Conservation (phyloP, 148 eudicot species). For the Arbutus unedo region DNA sequence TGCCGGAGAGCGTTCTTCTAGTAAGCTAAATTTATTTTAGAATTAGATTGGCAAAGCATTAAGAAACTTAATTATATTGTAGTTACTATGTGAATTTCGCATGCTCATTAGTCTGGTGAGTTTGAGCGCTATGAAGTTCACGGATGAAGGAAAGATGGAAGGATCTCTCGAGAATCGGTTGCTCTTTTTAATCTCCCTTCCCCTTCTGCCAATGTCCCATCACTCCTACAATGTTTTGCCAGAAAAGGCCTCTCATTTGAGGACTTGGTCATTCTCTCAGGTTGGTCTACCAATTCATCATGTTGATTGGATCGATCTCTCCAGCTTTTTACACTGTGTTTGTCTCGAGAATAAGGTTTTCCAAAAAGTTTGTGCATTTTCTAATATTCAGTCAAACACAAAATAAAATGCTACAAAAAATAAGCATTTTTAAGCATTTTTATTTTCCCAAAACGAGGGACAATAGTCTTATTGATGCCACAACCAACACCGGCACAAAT, state of each 20-base stretch:
- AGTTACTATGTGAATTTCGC: background rate
- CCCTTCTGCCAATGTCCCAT: conserved; percentile 7
- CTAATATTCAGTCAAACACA: too few relatives aligned
- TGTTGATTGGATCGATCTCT: background rate
- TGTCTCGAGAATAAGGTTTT: background rate
- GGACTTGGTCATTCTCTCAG: conserved; percentile 12
- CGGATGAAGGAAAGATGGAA: conserved; percentile 13
- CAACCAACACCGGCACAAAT: too few relatives aligned
- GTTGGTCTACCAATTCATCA: background rate
- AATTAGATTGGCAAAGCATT: background rate
- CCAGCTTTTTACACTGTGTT: background rate
- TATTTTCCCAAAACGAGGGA: too few relatives aligned
- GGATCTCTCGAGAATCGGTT: conserved; percentile 11
- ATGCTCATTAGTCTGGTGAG: background rate
- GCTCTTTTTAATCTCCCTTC: conserved; percentile 3
- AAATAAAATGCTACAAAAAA: too few relatives aligned
- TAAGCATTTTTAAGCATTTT: too few relatives aligned
- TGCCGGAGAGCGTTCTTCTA: conserved; percentile 11
- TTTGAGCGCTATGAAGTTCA: conserved; percentile 5
- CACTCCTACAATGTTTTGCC: background rate
- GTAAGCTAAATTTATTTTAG: background rate
- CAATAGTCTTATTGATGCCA: too few relatives aligned
- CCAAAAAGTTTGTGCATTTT: too few relatives aligned
- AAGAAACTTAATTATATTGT: background rate
- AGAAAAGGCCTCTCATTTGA: conserved; percentile 4